Evolutionary conservation across 2,329 filamentous ascomycete genomes (phyloP), one percentile per base, ranked within the genome.

Genomic region (Alternaria panax): DNA sequence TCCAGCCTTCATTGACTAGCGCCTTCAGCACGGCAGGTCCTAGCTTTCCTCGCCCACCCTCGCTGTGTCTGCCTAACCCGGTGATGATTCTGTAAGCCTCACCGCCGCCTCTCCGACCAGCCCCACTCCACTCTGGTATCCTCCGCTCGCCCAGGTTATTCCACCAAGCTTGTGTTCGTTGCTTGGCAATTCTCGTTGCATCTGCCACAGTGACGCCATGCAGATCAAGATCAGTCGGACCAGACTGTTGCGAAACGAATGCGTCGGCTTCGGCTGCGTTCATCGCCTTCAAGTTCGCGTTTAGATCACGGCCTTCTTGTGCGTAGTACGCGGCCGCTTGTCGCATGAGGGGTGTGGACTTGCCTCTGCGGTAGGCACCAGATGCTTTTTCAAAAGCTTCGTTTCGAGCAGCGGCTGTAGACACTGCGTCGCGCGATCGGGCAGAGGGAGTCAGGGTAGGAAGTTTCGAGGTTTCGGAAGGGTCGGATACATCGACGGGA

Each of bases 191-290:
- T 3, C 91, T 84, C 28, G 93, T 88, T 1, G 91, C 94, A 75
- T 96, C 91, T 48, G 88, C 83, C 1, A 97, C 93, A 43, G 85
- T 88, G 5, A 97, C 87, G 6, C 92, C 92, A 75, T 98, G 94
- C 25, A 98, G 81, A 76, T 98, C 94, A 7, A 96, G 82, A 20
- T 84, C 80, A 1, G 78, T 82, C 0, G 83, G 84, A 51, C 91
- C 92, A 51, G 91, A 93, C 72, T 93, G 90, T 9, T 80, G 74
- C 11, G 88, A 83, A 1, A 94, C 93, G 4, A 90, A 82, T 0
- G 85, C 78, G 69, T 95, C 90, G 1, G 92, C 92, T 1, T 88
- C 88, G 0, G 82, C 82, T n/a, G 88, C 87, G 18, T 82, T 82
- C n/a, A 87, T 85, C 18, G 81, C 80, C 62, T 86, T 85, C 2